A percentile compares a stretch with the other conserved stretches of the same genome.
Conservation (phyloP, 805 yeast genomes). For the Myxozyma mucilagina region DNA sequence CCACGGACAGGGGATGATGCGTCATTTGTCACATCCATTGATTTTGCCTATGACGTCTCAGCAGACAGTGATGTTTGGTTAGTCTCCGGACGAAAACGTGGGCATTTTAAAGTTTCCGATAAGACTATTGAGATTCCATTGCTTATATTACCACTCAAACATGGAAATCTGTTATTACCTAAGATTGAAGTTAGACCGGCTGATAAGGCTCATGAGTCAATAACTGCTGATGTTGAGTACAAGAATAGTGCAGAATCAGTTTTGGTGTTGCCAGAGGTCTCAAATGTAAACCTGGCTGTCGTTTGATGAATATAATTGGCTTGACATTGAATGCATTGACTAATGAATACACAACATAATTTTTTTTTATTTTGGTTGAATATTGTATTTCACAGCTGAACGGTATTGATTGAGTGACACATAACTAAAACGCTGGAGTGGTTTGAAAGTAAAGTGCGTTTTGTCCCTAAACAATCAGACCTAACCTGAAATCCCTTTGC, state of each 20-base stretch:
- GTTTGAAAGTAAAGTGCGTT: no score
- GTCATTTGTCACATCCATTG: slow-evolving; percentile 24
- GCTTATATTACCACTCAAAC: slow-evolving; percentile 67
- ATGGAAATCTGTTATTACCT: slow-evolving; percentile 74
- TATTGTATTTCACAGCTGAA: no score
- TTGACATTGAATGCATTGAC: background rate
- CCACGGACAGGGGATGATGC: slow-evolving; percentile 4
- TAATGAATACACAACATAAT: background rate
- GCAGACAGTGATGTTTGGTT: slow-evolving; percentile 73
- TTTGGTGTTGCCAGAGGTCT: slow-evolving; percentile 64
- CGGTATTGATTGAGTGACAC: no score
- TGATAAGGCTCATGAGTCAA: slow-evolving; percentile 39
- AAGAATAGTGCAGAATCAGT: slow-evolving; percentile 68
- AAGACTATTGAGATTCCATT: slow-evolving; percentile 41
- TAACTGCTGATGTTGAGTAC: slow-evolving; percentile 60
- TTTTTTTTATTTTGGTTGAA: background rate
- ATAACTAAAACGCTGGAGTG: no score
- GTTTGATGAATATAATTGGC: background rate
- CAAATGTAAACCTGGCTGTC: slow-evolving; percentile 18
- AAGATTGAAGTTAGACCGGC: slow-evolving; percentile 51
- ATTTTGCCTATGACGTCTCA: slow-evolving; percentile 50
- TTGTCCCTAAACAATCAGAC: no score
- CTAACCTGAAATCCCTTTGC: no score
- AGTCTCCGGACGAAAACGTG: slow-evolving; percentile 67
- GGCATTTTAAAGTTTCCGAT: slow-evolving; percentile 43